Base-by-base conservation (phyloP, 768 basidiomycete genomes). In the Termitomyces sp. region DNA sequence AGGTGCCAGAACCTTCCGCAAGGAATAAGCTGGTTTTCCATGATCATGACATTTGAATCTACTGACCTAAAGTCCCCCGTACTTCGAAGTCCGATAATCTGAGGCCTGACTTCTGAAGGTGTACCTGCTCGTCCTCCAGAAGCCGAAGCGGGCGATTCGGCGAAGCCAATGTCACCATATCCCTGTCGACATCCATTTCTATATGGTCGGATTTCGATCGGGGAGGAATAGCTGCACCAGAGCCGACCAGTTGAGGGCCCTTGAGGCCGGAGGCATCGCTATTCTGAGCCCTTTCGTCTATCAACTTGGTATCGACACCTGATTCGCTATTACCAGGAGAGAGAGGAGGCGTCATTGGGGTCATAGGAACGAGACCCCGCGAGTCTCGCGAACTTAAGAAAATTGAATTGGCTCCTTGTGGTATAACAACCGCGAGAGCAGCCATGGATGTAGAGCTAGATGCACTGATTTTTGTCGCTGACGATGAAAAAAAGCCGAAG, bases 1-100 rank as follows among this genome's bases (percentile, higher is more conserved):
- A 99, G 0, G 97, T 99, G 2, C 97, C 97, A 1, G 96, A 96
- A 27, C 97, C 96, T 92, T 58, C 42, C 27, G 35, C 44, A 42
- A 58, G 23, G 48, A 59, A 45, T 48, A 11, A 59, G 34, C 55
- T 53, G 43, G n/a, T 32, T 28, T 27, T 30, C 32, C 23, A 37
- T 39, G 3, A 42, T 44, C 52, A 34, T 52, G 50, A 34, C 39
- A 37, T 53, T 14, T 57, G 54, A 19, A 46, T 32, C 58, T 30
- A 70, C 79, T 52, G 63, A 89, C 89, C 89, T 53, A 91, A 67
- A 4, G 89, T 85, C 12, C 89, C 88, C 64, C 85, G 81, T 52
- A 91, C 85, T 68, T 92, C 88, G 61, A 93, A 92, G 67, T 91
- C 89, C 5, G 85, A 85, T 51, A 93, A 69, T 58, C 77, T 83